Evolutionary conservation across 805 yeast genomes (phyloP), one percentile per base, ranked within the genome.

Genomic region (Ogataea nakhonphanomensis): DNA sequence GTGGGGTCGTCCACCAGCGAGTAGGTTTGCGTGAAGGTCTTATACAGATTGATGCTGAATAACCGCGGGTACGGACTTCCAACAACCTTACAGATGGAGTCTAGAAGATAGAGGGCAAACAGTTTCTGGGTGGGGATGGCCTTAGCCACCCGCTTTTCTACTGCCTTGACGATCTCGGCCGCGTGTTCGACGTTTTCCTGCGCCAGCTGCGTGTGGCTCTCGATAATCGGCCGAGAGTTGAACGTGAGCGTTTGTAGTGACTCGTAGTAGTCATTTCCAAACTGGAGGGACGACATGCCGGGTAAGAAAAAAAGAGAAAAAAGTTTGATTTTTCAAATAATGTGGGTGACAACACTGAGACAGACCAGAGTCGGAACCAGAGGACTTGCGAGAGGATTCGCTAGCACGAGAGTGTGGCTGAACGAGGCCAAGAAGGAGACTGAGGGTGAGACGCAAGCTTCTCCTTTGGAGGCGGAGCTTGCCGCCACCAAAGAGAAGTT

Each of bases 221-320:
- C 82, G 45, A 93, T 93, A 39, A 90, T 85, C 8, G 97, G 97
- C 44, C 88, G 73, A 7, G 96, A 87, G 61, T 89, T 90, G 65
- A 84, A 83, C 4, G 95, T 87, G 45, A 93, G 70, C 43, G 86
- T 93, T 25, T 73, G 73, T 30, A 91, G 68, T 24, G 89, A 79
- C 48, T 74, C 75, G 30, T 74, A 73, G 61, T 83, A 91, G 61
- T 90, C 96, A 45, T 74, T 66, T 33, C 76, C 69, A 47, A 56
- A 62, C 55, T 50, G 55, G 14, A 45, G 43, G 24, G 43, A 46
- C 12, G 44, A 38, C 42, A 38, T 38, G 42, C 42, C 42, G 42
- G 42, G 42, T 38, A 38, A 38, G 27, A 33, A 30, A 36, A 22
- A 35, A 30, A 35, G 23, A 29, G 15, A 13, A 32, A 32, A 22